Evolutionary conservation across 2,329 filamentous ascomycete genomes (phyloP), one percentile per base, ranked within the genome.

Genomic region (Diaporthe longicolla): DNA sequence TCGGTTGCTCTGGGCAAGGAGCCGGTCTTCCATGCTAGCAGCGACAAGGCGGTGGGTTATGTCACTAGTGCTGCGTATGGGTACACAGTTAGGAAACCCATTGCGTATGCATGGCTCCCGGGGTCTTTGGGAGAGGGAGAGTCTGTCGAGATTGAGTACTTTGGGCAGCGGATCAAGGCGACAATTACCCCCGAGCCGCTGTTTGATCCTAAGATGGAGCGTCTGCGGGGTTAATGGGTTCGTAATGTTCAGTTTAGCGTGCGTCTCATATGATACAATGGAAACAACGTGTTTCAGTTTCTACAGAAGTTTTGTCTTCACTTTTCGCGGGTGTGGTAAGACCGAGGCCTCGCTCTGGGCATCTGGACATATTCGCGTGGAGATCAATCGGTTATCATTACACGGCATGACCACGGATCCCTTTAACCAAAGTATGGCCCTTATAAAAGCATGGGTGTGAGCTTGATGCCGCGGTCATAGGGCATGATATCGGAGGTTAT

Each of bases 1-100:
- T 91, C 89, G 0, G 83, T 92, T 76, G 85, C 91, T 0, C 80
- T 92, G 0, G 90, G 90, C 8, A 92, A 92, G 78, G 90, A 92
- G 78, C 90, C 91, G 0, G 89, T 92, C 0, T 91, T 87, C 71
- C 76, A 84, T 19, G 79, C 85, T n/a, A 54, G 63, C 63, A 54
- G 48, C 3, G 86, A 85, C 11, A 80, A 85, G 71, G 76, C 85
- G 0, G 83, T 83, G 0, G 90, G 91, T 0, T 92, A 92, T 75
- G 84, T 92, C 35, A 91, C 89, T 2, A 92, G 85, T 69, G 87
- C 90, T 1, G 89, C 88, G 0, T 92, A 91, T 77, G 90, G 88
- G 0, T 92, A 89, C 77, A 89, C 87, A 0, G 79, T 92, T 13
- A 81, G 88, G 35, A 90, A 88, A 79, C 90, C 90, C 0, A 83